These are phyloP conservation scores for Lactifluus piperatus DNA, from an alignment of 768 basidiomycete species.

Conservation along the genomic window DNA sequence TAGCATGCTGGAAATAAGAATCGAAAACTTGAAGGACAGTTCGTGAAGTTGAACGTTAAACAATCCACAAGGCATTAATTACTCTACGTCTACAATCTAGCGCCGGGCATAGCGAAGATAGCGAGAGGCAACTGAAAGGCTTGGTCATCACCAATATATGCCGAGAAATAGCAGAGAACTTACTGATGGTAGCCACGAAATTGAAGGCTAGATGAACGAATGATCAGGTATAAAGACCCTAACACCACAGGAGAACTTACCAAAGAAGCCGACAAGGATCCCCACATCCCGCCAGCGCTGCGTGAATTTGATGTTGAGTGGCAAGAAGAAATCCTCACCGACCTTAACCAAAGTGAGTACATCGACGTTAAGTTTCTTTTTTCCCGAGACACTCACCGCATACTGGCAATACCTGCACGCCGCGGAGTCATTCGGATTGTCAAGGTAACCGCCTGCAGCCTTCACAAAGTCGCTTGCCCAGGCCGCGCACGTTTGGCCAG, in stretches of 20 bases:
- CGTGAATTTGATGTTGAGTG: constrained; percentile 56
- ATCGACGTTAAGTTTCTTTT: neutral
- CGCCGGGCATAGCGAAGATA: constrained; percentile 34
- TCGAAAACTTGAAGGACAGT: neutral
- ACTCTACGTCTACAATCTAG: constrained; percentile 8
- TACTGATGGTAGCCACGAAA: constrained; percentile 46
- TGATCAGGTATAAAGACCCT: neutral
- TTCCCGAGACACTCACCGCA: constrained; percentile 24
- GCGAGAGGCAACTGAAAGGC: constrained; percentile 50
- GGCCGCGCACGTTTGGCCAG: constrained; percentile 57
- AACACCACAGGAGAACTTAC: constrained; percentile 27
- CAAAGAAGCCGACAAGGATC: constrained; percentile 53
- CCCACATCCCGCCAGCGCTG: constrained; percentile 63
- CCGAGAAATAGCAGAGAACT: constrained; percentile 12
- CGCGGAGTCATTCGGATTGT: constrained; percentile 50
- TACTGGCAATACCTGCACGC: constrained; percentile 72
- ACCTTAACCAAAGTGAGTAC: constrained; percentile 25
- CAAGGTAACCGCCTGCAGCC: constrained; percentile 62
- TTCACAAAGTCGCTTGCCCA: constrained; percentile 67
- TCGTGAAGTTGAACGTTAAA: neutral
- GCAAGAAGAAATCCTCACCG: constrained; percentile 63
- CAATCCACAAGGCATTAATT: neutral
- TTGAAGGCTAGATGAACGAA: constrained; percentile 48
- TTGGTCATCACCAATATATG: neutral
- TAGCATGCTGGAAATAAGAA: neutral